phyloP scores from a whole-genome alignment of 495 filamentous ascomycete genomes.

The Penicillium fimorum region DNA sequence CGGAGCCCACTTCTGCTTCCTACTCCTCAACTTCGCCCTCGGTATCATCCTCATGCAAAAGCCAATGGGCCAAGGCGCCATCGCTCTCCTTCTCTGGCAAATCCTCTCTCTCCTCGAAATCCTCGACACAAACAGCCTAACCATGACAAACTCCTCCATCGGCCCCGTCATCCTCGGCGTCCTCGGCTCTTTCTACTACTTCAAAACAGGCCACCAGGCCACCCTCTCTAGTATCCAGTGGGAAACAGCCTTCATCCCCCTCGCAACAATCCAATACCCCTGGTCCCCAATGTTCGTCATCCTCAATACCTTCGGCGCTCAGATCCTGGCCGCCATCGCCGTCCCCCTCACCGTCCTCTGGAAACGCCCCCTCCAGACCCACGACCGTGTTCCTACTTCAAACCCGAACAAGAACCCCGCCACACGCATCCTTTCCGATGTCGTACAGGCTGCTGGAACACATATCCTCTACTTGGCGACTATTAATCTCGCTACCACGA shows the following conservation, averaged over 20 bases:
- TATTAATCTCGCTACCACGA: slow-evolving; percentile 76
- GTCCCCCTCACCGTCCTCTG: slow-evolving; percentile 83
- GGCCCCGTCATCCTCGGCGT: slow-evolving; percentile 82
- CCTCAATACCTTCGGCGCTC: slow-evolving; percentile 85
- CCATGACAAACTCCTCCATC: slow-evolving; percentile 61
- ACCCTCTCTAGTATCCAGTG: slow-evolving; percentile 87
- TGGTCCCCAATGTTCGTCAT: slow-evolving; percentile 80
- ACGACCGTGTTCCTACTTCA: slow-evolving; percentile 28
- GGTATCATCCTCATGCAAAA: slow-evolving; percentile 81
- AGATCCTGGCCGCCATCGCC: slow-evolving; percentile 74
- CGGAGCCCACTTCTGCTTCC: slow-evolving; percentile 84
- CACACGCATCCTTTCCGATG: slow-evolving; percentile 57
- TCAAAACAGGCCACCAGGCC: slow-evolving; percentile 97
- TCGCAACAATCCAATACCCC: slow-evolving; percentile 80
- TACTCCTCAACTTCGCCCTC: slow-evolving; percentile 73
- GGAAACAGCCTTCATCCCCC: slow-evolving; percentile 93
- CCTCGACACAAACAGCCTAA: slow-evolving; percentile 71
- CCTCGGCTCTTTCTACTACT: slow-evolving; percentile 88
- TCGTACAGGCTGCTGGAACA: slow-evolving; percentile 66
- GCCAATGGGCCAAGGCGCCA: slow-evolving; percentile 86
- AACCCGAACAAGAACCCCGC: slow-evolving; percentile 46
- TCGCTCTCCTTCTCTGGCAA: slow-evolving; percentile 77
- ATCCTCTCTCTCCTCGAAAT: slow-evolving; percentile 87
- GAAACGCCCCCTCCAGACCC: slow-evolving; percentile 61
- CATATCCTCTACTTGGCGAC: slow-evolving; percentile 79